A percentile compares a stretch with the other conserved stretches of the same genome.
Conservation (phyloP, 2,329 filamentous ascomycete species). For the Apiospora arundinis region DNA sequence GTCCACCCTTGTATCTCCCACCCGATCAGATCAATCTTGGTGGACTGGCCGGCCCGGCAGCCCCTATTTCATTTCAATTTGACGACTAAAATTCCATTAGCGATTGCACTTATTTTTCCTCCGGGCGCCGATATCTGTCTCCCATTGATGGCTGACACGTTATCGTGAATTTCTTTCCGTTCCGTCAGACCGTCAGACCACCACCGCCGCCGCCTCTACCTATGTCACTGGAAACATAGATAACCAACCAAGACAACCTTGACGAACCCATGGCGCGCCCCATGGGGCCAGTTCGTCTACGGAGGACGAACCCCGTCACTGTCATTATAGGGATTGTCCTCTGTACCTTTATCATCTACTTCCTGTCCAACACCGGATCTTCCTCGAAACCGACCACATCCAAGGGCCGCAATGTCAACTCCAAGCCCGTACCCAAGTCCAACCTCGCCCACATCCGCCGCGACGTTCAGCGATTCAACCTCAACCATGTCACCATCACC, state of each 20-base stretch:
- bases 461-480: constrained; percentile 89
- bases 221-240: constrained; percentile 19
- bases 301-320: constrained; percentile 43
- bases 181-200: background rate
- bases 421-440: constrained; percentile 63
- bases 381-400: constrained; percentile 29
- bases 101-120: constrained; percentile 10
- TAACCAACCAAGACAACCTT: constrained; percentile 11
- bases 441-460: constrained; percentile 69
- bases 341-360: constrained; percentile 44
- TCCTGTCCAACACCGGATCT: constrained; percentile 36
- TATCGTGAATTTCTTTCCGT: constrained; percentile 12
- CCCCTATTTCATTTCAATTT: constrained; percentile 17
- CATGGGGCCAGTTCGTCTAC: constrained; percentile 43
- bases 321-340: constrained; percentile 40
- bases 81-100: background rate
- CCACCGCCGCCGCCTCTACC: constrained; percentile 7
- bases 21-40: background rate
- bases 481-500: constrained; percentile 93
- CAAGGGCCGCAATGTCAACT: constrained; percentile 61
- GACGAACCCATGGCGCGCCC: constrained; percentile 41
- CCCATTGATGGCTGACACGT: constrained; percentile 20
- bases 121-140: constrained; percentile 1
- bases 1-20: background rate
- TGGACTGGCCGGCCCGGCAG: background rate